phyloP scores from a whole-genome alignment of 2,329 filamentous ascomycete species.

The Geosmithia flava region DNA sequence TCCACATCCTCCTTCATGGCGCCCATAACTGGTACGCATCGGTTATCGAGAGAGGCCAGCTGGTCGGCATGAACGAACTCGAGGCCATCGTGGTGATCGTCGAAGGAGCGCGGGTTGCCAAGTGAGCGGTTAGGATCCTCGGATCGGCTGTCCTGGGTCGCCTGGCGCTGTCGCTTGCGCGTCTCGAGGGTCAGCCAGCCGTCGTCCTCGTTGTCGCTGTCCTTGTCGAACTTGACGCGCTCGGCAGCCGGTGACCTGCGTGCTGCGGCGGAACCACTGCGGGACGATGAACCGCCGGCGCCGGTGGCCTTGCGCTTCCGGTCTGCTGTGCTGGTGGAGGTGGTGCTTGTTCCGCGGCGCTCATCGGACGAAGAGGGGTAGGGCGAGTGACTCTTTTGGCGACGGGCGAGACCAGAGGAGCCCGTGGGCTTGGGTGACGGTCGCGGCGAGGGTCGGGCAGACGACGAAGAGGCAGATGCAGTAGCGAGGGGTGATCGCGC shows the following conservation, averaged over 20 bases:
- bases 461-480: slow-evolving; percentile 16
- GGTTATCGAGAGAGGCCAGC: slow-evolving; percentile 36
- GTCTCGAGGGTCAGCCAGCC: slow-evolving; percentile 36
- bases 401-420: slow-evolving; percentile 5
- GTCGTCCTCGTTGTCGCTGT: slow-evolving; percentile 37
- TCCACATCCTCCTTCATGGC: slow-evolving; percentile 38
- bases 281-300: slow-evolving; percentile 2
- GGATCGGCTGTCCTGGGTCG: slow-evolving; percentile 23
- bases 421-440: slow-evolving; percentile 23
- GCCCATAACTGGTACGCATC: slow-evolving; percentile 37
- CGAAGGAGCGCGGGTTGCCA: slow-evolving; percentile 31
- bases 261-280: slow-evolving; percentile 12
- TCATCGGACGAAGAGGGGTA: slow-evolving; percentile 27
- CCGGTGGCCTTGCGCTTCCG: slow-evolving; percentile 36
- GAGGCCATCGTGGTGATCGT: slow-evolving; percentile 24
- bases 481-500: slow-evolving; percentile 15
- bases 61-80: slow-evolving; percentile 46
- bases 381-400: slow-evolving; percentile 28
- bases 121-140: slow-evolving; percentile 34
- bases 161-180: slow-evolving; percentile 34
- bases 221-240: slow-evolving; percentile 35
- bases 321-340: slow-evolving; percentile 6
- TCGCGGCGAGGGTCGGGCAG: slow-evolving; percentile 19
- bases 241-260: slow-evolving; percentile 30
- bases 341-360: slow-evolving; percentile 9